Evolutionary conservation across 371 early-diverging fungal genomes (phyloP).

Genomic region (Funneliformis caledonium): DNA sequence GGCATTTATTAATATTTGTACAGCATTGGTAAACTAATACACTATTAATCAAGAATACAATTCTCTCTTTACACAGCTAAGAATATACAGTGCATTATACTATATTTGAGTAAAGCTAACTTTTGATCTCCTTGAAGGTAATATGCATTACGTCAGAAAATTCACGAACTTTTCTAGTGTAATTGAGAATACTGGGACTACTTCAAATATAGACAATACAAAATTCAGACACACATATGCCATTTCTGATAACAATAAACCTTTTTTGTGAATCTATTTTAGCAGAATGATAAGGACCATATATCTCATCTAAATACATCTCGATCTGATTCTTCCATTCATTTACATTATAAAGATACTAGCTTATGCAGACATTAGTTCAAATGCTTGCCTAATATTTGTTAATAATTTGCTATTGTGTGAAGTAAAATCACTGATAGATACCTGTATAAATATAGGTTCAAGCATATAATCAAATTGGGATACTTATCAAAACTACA

Average conservation of each 20-base stretch:
- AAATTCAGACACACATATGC: conserved; percentile 40
- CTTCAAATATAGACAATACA: conserved; percentile 45
- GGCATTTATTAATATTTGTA: conserved; percentile 20
- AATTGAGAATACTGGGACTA: conserved; percentile 10
- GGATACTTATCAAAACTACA: conserved; percentile 42
- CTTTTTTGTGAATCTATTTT: conserved; percentile 2
- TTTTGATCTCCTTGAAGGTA: too few species aligned
- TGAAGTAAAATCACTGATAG: conserved; percentile 40
- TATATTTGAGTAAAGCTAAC: conserved; percentile 40
- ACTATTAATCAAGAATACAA: conserved; percentile 14
- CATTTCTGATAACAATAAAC: conserved; percentile 41
- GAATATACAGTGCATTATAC: not conserved
- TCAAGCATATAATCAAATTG: conserved; percentile 45
- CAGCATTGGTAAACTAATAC: conserved; percentile 19
- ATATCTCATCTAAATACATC: conserved; percentile 42
- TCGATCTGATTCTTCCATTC: conserved; percentile 44
- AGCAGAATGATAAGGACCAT: conserved; percentile 41
- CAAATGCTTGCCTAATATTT: conserved; percentile 17
- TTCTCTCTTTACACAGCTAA: not conserved
- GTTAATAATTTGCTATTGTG: conserved; percentile 40
- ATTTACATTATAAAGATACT: too few species aligned
- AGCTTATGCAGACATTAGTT: not conserved
- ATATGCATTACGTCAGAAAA: conserved; percentile 14
- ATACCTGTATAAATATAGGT: conserved; percentile 44
- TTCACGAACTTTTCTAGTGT: conserved; percentile 24